Percentiles rank a stretch among this genome's conserved stretches.
phyloP scores from a whole-genome alignment of 202 grass and related monocot genomes.

The Zoysia matrella region DNA sequence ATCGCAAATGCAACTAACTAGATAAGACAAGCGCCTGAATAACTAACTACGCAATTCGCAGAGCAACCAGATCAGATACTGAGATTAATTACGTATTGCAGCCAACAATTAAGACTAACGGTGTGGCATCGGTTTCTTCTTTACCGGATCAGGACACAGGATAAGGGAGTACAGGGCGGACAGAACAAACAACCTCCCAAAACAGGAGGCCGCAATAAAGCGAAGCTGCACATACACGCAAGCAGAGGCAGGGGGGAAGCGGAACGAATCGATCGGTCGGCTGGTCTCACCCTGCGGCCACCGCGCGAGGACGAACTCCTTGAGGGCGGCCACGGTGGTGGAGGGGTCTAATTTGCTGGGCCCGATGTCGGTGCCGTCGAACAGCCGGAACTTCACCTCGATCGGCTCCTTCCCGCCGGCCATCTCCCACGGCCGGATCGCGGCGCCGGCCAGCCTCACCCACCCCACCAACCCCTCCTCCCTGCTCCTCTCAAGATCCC shows the following conservation, averaged over 20 bases:
- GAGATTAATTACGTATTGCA: conserved; percentile 1
- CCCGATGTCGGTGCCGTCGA: conserved; percentile 92
- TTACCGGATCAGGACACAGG: conserved; percentile 30
- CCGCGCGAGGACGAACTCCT: conserved; percentile 87
- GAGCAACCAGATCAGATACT: background rate
- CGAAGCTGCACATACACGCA: conserved; percentile 5
- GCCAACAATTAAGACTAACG: too few relatives aligned
- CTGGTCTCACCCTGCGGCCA: conserved; percentile 90
- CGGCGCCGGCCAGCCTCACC: background rate
- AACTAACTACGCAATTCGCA: conserved; percentile 25
- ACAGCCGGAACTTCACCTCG: conserved; percentile 92
- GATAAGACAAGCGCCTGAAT: background rate
- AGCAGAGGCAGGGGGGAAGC: background rate
- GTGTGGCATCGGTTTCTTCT: background rate
- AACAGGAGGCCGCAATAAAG: conserved; percentile 12
- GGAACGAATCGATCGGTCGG: conserved; percentile 28
- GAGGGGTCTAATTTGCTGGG: conserved; percentile 92
- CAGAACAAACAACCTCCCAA: conserved; percentile 47
- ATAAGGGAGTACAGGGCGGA: background rate
- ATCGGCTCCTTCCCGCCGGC: conserved; percentile 74
- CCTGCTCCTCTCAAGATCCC: conserved; percentile 48
- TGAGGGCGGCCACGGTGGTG: conserved; percentile 86
- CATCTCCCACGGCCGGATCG: conserved; percentile 63
- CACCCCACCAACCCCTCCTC: background rate
- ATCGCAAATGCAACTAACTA: background rate